Conservation (phyloP, 495 filamentous ascomycete genomes). For the Aspergillus panamensis region DNA sequence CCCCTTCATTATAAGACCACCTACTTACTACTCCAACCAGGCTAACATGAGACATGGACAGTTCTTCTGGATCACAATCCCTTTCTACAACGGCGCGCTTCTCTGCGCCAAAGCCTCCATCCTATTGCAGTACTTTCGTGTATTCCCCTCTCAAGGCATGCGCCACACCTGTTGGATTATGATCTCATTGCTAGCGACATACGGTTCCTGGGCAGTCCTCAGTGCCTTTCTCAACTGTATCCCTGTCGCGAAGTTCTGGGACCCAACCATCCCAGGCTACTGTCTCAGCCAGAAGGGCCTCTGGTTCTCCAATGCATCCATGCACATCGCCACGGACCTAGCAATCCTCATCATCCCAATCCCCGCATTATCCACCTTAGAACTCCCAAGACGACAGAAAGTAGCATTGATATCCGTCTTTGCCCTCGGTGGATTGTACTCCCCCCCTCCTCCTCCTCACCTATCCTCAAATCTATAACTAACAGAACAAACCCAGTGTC, state of each 20-base stretch:
- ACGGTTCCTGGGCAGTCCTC: slow-evolving; percentile 42
- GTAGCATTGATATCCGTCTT: slow-evolving; percentile 47
- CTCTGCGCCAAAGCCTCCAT: slow-evolving; percentile 52
- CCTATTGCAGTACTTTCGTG: slow-evolving; percentile 46
- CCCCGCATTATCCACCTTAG: slow-evolving; percentile 41
- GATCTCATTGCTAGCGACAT: slow-evolving; percentile 39
- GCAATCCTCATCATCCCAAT: slow-evolving; percentile 52
- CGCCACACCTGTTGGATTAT: slow-evolving; percentile 42
- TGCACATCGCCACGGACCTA: slow-evolving; percentile 53
- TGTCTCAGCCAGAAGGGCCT: slow-evolving; percentile 43
- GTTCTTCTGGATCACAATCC: slow-evolving; percentile 46
- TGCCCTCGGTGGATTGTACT: slow-evolving; percentile 51
- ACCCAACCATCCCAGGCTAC: slow-evolving; percentile 27
- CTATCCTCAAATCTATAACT: neutral
- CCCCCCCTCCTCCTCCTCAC: neutral
- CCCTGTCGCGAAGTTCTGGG: slow-evolving; percentile 47
- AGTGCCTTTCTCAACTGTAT: slow-evolving; percentile 46
- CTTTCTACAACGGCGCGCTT: slow-evolving; percentile 48
- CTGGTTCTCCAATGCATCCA: slow-evolving; percentile 49
- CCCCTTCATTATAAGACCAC: neutral
- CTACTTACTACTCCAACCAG: neutral
- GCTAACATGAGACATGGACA: slow-evolving; percentile 13
- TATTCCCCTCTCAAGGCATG: slow-evolving; percentile 43
- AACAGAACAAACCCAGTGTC: slow-evolving; percentile 30
- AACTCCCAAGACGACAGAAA: slow-evolving; percentile 47